These are phyloP conservation scores for Colletotrichum navitas DNA, from an alignment of 2,329 filamentous ascomycete species.

Conservation along the genomic window DNA sequence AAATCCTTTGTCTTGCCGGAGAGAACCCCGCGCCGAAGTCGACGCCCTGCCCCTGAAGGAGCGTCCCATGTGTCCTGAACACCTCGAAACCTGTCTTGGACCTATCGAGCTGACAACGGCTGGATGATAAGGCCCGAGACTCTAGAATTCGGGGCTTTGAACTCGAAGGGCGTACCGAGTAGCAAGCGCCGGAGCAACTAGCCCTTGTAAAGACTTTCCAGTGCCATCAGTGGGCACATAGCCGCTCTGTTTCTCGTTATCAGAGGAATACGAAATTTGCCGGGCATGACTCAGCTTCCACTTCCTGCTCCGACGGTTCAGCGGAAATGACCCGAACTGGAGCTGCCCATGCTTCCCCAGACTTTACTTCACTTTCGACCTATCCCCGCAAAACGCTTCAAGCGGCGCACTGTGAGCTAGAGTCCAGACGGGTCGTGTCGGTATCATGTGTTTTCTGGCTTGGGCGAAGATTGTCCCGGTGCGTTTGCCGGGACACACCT, in stretches of 20 bases:
- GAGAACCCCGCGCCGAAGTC: slow-evolving; percentile 32
- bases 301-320: slow-evolving; percentile 20
- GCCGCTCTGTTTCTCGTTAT: slow-evolving; percentile 30
- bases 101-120: background rate
- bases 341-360: slow-evolving; percentile 42
- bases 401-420: slow-evolving; percentile 25
- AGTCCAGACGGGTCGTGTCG: slow-evolving; percentile 2
- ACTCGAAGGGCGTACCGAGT: background rate
- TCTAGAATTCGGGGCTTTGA: slow-evolving; percentile 21
- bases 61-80: slow-evolving; percentile 4
- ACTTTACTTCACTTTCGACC: slow-evolving; percentile 21
- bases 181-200: slow-evolving; percentile 11
- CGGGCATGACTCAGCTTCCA: slow-evolving; percentile 30
- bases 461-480: slow-evolving; percentile 39
- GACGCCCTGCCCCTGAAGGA: slow-evolving; percentile 10
- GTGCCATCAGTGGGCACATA: slow-evolving; percentile 22
- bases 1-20: slow-evolving; percentile 19
- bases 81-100: slow-evolving; percentile 12
- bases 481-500: slow-evolving; percentile 32
- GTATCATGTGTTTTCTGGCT: slow-evolving; percentile 27
- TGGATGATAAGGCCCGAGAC: background rate
- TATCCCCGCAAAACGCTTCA: slow-evolving; percentile 33
- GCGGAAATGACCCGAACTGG: slow-evolving; percentile 42
- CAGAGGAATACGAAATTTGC: slow-evolving; percentile 25
- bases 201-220: slow-evolving; percentile 13